phyloP scores from a whole-genome alignment of 169 alveolate species.

The Plasmodium cynomolgi region DNA sequence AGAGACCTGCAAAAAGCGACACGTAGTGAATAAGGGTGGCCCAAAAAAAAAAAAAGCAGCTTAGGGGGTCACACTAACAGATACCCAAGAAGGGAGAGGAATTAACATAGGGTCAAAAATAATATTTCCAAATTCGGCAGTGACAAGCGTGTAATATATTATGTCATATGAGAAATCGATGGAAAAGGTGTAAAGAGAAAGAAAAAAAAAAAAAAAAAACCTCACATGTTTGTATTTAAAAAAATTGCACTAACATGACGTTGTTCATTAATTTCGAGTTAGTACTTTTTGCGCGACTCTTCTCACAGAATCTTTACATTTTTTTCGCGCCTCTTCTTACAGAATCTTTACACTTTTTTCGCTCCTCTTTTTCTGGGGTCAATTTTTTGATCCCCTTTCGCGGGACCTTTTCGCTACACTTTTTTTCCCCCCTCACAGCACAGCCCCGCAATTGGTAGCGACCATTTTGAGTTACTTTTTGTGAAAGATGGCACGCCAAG shows the following conservation, averaged over 20 bases:
- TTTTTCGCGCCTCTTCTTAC: not conserved
- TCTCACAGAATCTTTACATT: not conserved
- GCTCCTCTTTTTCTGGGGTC: not conserved
- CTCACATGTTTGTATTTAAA: not conserved
- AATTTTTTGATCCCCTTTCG: not conserved
- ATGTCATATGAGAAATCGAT: not conserved
- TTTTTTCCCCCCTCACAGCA: not conserved
- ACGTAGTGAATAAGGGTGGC: not conserved
- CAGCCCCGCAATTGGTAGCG: not conserved
- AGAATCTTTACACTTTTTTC: not conserved
- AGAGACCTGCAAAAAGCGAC: not conserved
- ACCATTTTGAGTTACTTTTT: not conserved
- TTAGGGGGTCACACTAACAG: not conserved
- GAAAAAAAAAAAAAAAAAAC: not conserved
- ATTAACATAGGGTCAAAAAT: not conserved
- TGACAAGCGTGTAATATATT: not conserved
- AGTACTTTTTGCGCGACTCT: not conserved
- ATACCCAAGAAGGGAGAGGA: not conserved
- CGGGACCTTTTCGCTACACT: not conserved
- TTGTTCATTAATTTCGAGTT: not conserved
- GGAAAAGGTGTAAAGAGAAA: not conserved
- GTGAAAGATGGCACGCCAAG: not conserved
- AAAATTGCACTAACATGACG: not conserved
- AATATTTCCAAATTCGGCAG: not conserved
- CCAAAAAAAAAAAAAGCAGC: not conserved